These are phyloP conservation scores for Sphaerulina populicola DNA, from an alignment of 2,329 filamentous ascomycete genomes.

Conservation along the genomic window DNA sequence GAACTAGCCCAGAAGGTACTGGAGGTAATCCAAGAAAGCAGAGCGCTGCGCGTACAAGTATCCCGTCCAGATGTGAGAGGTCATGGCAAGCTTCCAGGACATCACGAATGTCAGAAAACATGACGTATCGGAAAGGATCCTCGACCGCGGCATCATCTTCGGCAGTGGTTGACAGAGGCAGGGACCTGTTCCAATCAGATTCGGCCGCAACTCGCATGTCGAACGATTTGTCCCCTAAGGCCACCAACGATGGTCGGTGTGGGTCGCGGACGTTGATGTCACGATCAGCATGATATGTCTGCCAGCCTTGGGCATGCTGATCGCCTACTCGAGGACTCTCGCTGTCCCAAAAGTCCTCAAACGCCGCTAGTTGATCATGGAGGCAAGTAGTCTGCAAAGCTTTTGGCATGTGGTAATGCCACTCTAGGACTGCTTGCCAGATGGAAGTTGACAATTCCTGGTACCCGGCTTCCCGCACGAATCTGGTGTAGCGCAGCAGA, in stretches of 20 bases:
- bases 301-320: slow-evolving; percentile 61
- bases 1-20: slow-evolving; percentile 31
- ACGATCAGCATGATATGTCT: slow-evolving; percentile 29
- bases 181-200: slow-evolving; percentile 26
- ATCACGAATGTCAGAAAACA: slow-evolving; percentile 66
- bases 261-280: neutral
- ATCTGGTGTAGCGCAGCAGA: slow-evolving; percentile 63
- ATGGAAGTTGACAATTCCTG: slow-evolving; percentile 65
- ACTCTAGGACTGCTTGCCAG: slow-evolving; percentile 77
- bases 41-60: slow-evolving; percentile 58
- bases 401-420: slow-evolving; percentile 54
- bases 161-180: slow-evolving; percentile 48
- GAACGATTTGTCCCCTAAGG: slow-evolving; percentile 34
- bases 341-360: slow-evolving; percentile 78
- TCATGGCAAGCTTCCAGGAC: slow-evolving; percentile 43
- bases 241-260: neutral
- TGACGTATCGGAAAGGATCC: slow-evolving; percentile 73
- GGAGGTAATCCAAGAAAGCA: slow-evolving; percentile 45
- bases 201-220: slow-evolving; percentile 42
- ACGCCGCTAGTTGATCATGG: slow-evolving; percentile 31
- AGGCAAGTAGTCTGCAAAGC: slow-evolving; percentile 1
- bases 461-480: slow-evolving; percentile 70
- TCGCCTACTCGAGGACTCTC: slow-evolving; percentile 76
- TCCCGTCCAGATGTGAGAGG: neutral
- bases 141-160: slow-evolving; percentile 58